Evolutionary conservation across 441 rosid species (phyloP), one percentile per base, ranked within the genome.

Genomic region (Gossypium davidsonii): DNA sequence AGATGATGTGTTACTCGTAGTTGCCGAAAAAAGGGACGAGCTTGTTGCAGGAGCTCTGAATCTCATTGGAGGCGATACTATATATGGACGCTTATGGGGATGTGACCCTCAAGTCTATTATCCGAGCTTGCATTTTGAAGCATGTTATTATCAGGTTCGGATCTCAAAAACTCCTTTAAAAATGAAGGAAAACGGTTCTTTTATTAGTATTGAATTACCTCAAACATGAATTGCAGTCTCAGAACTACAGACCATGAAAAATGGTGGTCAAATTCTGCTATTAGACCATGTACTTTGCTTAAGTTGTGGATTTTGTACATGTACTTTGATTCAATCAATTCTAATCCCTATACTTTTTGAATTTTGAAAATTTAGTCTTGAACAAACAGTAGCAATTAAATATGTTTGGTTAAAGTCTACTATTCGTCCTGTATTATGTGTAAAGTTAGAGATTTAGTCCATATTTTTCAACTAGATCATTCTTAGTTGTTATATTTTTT

Each of bases 1-100:
- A 77, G 99, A 92, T 71, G 74, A 73, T 2, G 90, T 90, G 48
- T 79, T 94, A 6, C 93, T 94, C 18, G 90, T 94, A 78, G 81
- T 86, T 71, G 97, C 99, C 67, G 99, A 91, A 87, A 86, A 94
- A 76, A 90, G 90, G 20, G 92, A 87, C 14, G 96, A 92, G 83
- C 82, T 87, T 73, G 94, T 94, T 53, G 99, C 97, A 0, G 97
- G 98, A 85, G 97, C 98, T 39, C 82, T 94, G 77, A 92, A 94
- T 87, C 86, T 94, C 70, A 91, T 94, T 15, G 99, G 97, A 7
- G 97, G 97, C 76, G 97, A 92, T 78, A 77, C 97, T 57, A 67
- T 94, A 21, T 94, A 83, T 77, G 99, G 98, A 20, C 92, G 97
- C 8, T 79, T 92, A 23, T 94, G 99, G 99, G 99, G 99, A 71